Conservation (phyloP, 371 early-diverging fungal genomes). For the Nosema bombycis region DNA sequence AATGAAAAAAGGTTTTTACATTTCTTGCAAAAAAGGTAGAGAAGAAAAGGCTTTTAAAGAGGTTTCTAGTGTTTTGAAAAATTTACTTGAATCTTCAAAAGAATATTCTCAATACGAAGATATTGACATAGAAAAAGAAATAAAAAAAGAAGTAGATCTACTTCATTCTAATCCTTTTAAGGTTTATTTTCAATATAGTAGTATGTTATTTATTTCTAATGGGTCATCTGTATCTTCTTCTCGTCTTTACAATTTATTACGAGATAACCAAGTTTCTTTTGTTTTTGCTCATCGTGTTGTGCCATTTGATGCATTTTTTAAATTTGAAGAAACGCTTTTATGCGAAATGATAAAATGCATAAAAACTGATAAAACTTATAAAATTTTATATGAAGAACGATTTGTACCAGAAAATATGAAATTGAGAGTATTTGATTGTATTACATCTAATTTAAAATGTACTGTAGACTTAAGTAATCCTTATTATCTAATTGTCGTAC, state of each 20-base stretch:
- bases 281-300: conserved; percentile 32
- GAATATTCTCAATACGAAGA: not conserved
- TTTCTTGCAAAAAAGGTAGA: conserved; percentile 37
- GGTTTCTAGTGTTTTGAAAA: not conserved
- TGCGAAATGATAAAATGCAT: conserved; percentile 2
- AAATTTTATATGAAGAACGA: conserved; percentile 44
- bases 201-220: conserved; percentile 34
- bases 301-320: conserved; percentile 32
- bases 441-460: conserved; percentile 11
- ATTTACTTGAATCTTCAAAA: not conserved
- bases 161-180: conserved; percentile 19
- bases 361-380: conserved; percentile 18
- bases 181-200: conserved; percentile 24
- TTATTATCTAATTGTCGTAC: conserved; percentile 39
- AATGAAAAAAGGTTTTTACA: conserved; percentile 47
- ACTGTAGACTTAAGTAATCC: conserved; percentile 40
- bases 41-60: conserved; percentile 48
- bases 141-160: conserved; percentile 19
- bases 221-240: not conserved
- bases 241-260: conserved; percentile 8
- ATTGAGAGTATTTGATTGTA: conserved; percentile 28
- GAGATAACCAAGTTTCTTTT: conserved; percentile 12
- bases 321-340: conserved; percentile 22
- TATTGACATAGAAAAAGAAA: conserved; percentile 20
- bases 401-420: conserved; percentile 21